These are phyloP conservation scores for Tricholoma bakamatsutake DNA, from an alignment of 768 basidiomycete species.

Conservation along the genomic window DNA sequence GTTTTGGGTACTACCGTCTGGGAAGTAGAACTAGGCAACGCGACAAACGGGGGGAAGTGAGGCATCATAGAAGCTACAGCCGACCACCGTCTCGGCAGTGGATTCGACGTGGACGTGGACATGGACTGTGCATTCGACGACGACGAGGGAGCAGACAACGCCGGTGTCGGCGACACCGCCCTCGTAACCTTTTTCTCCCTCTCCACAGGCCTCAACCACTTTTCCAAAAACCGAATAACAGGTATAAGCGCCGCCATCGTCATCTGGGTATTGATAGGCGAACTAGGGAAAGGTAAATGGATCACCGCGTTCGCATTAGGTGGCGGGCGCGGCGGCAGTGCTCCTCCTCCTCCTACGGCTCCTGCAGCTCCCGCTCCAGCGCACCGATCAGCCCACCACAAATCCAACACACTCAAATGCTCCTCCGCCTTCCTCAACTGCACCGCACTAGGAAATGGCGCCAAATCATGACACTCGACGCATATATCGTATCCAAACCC, in stretches of 20 bases:
- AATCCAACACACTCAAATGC: slow-evolving; percentile 61
- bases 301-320: slow-evolving; percentile 68
- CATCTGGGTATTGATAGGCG: slow-evolving; percentile 45
- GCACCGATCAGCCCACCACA: slow-evolving; percentile 52
- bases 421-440: slow-evolving; percentile 74
- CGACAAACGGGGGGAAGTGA: slow-evolving; percentile 29
- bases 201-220: slow-evolving; percentile 46
- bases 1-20: slow-evolving; percentile 15
- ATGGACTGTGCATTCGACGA: too few relatives aligned
- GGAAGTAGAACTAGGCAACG: slow-evolving; percentile 16
- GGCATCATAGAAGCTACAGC: slow-evolving; percentile 36
- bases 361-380: slow-evolving; percentile 13
- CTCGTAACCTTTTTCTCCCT: too few relatives aligned
- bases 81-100: slow-evolving; percentile 26
- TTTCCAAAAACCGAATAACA: slow-evolving; percentile 64
- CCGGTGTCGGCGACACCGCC: too few relatives aligned
- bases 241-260: slow-evolving; percentile 57
- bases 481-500: slow-evolving; percentile 79
- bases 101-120: slow-evolving; percentile 8
- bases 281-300: slow-evolving; percentile 72
- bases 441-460: slow-evolving; percentile 62
- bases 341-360: not conserved
- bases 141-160: too few relatives aligned
- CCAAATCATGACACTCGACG: slow-evolving; percentile 81
- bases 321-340: slow-evolving; percentile 54